Conservation (phyloP, 495 filamentous ascomycete genomes). For the Aspergillus egyptiacus region DNA sequence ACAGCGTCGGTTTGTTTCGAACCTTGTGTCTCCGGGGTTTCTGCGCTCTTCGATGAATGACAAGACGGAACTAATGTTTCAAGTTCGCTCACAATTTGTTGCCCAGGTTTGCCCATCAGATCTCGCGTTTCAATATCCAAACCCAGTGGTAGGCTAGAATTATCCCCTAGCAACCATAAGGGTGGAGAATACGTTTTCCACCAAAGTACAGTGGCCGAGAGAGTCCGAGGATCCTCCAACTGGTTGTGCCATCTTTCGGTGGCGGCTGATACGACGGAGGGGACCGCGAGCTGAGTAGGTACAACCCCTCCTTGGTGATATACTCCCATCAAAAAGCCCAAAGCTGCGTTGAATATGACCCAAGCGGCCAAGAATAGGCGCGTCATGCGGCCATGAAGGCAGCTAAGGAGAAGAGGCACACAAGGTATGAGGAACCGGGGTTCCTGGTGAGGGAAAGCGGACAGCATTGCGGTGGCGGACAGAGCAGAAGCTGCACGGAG, state of each 20-base stretch:
- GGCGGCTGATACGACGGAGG: slow-evolving; percentile 28
- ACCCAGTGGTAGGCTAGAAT: slow-evolving; percentile 46
- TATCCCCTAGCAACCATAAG: slow-evolving; percentile 80
- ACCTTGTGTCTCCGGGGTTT: not conserved
- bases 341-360: slow-evolving; percentile 73
- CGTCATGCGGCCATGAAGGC: slow-evolving; percentile 62
- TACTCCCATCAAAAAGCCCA: slow-evolving; percentile 80
- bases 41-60: slow-evolving; percentile 4
- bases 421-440: slow-evolving; percentile 86
- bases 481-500: slow-evolving; percentile 62
- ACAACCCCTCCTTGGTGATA: slow-evolving; percentile 95
- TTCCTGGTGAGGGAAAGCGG: slow-evolving; percentile 88
- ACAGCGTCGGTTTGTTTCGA: slow-evolving; percentile 29
- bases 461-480: slow-evolving; percentile 72
- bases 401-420: slow-evolving; percentile 83
- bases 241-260: slow-evolving; percentile 5
- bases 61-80: slow-evolving; percentile 51
- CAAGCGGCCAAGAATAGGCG: slow-evolving; percentile 60
- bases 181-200: slow-evolving; percentile 98
- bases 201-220: slow-evolving; percentile 70
- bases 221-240: slow-evolving; percentile 35
- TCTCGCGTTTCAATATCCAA: slow-evolving; percentile 64
- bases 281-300: slow-evolving; percentile 62
- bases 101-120: slow-evolving; percentile 71
- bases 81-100: slow-evolving; percentile 54